These are phyloP conservation scores for Aaosphaeria pasadenensis DNA, from an alignment of 2,329 filamentous ascomycete species.

Conservation along the genomic window DNA sequence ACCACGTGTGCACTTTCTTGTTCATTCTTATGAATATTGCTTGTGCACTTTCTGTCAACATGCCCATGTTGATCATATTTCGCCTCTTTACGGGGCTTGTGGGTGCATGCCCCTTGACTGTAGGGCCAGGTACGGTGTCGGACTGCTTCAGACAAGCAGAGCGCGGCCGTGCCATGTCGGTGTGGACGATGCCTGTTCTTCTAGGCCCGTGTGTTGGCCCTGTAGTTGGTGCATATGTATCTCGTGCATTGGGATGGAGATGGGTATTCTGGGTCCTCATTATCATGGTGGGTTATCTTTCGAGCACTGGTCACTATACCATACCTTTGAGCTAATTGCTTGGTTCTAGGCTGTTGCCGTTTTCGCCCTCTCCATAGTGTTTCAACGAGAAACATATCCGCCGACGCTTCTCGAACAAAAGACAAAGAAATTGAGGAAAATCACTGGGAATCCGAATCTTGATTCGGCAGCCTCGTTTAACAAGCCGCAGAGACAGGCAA, in stretches of 20 bases:
- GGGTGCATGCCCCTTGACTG: conserved; percentile 34
- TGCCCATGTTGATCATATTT: conserved; percentile 24
- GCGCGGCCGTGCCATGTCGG: conserved; percentile 12
- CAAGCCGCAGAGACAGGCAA: conserved; percentile 39
- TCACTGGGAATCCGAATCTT: conserved; percentile 45
- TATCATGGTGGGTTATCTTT: conserved; percentile 32
- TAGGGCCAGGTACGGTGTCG: conserved; percentile 10
- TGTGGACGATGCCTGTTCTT: conserved; percentile 11
- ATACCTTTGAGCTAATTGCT: conserved; percentile 18
- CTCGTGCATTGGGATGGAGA: conserved; percentile 13
- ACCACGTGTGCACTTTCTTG: conserved; percentile 12
- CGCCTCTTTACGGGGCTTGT: conserved; percentile 28
- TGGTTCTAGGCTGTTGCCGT: conserved; percentile 24
- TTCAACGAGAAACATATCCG: conserved; percentile 48
- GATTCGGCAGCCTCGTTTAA: conserved; percentile 42
- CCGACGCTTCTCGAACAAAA: conserved; percentile 47
- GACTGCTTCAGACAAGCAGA: conserved; percentile 13
- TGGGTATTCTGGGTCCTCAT: conserved; percentile 26
- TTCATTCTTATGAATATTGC: conserved; percentile 17
- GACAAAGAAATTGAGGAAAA: conserved; percentile 45
- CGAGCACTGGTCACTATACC: conserved; percentile 29
- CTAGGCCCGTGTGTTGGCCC: conserved; percentile 20
- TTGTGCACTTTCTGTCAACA: conserved; percentile 6
- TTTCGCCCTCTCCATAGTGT: conserved; percentile 31
- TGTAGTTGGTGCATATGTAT: conserved; percentile 19